Base-by-base conservation (phyloP, 768 basidiomycete genomes). In the Tylopilus balloui region DNA sequence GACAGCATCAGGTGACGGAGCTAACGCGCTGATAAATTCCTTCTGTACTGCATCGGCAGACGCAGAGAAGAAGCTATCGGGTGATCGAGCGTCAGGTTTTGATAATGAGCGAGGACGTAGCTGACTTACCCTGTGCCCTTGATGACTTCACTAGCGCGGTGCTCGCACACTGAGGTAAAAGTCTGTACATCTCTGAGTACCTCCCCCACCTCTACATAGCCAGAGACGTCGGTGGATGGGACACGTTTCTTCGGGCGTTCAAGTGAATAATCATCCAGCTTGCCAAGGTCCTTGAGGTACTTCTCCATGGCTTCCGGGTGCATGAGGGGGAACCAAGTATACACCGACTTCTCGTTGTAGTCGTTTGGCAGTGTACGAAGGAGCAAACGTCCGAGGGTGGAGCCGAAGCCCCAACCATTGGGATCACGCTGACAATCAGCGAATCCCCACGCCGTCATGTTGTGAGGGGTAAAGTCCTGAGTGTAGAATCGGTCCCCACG, bases 281-380 rank as follows among this genome's bases (percentile, higher is more conserved):
- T 68, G 34, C 77, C 76, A 29, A 90, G 59, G 27, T 86, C 78
- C 44, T 62, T 72, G 47, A 91, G 69, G 61, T 82, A 64, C 1
- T 59, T 67, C 50, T 78, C 69, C 88, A 91, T 90, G 2, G 80
- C 64, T 0, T 74, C 71, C 4, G 89, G 90, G 0, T 84, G 86
- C 81, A 91, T 83, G 37, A 92, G 73, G n/a, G 90, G 86, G 83
- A 91, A 92, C 79, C 87, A 90, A 4, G 90, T 81, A 62, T 88
- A 92, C 40, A 79, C 70, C 51, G 84, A 87, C 63, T 85, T 81
- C 50, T 78, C 75, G 0, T 77, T 74, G 68, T 76, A 92, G 60
- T 88, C 70, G 42, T 80, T 67, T 2, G 90, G 88, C 1, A 92
- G 75, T 17, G 79, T 81, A 39, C 90, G 86, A 42, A 89, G 70